Conservation (phyloP, 2,329 filamentous ascomycete species). For the Trichophyton equinum region DNA sequence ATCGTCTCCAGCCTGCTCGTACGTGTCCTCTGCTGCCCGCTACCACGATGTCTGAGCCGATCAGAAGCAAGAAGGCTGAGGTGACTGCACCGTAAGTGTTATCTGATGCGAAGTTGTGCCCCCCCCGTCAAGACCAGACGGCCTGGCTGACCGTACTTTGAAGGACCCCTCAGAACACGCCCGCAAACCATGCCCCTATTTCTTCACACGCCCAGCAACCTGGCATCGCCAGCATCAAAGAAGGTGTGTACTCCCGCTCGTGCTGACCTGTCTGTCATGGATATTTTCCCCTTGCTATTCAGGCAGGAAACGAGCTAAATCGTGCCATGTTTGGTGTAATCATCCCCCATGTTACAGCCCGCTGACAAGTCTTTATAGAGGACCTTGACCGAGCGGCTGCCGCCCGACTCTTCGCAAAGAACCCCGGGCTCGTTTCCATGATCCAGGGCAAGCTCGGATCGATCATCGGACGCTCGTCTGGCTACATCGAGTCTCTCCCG, state of each 20-base stretch:
- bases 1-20: slow-evolving; percentile 5
- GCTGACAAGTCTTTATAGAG: slow-evolving; percentile 45
- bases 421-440: slow-evolving; percentile 89
- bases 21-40: slow-evolving; percentile 14
- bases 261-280: background rate
- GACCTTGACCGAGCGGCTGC: slow-evolving; percentile 77
- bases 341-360: background rate
- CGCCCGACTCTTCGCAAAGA: slow-evolving; percentile 87
- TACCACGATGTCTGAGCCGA: slow-evolving; percentile 51
- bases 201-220: slow-evolving; percentile 95
- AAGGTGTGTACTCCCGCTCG: slow-evolving; percentile 54
- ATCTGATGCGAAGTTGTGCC: slow-evolving; percentile 11
- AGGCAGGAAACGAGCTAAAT: background rate
- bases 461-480: slow-evolving; percentile 87
- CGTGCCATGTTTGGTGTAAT: background rate
- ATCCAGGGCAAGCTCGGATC: slow-evolving; percentile 92
- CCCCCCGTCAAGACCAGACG: slow-evolving; percentile 10
- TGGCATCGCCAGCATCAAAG: slow-evolving; percentile 85
- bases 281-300: background rate
- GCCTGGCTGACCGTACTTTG: slow-evolving; percentile 18
- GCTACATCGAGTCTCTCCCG: slow-evolving; percentile 94
- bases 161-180: slow-evolving; percentile 97
- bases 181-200: slow-evolving; percentile 88
- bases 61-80: slow-evolving; percentile 54
- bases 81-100: slow-evolving; percentile 51